Evolutionary conservation across 768 basidiomycete species (phyloP), one percentile per base, ranked within the genome.

Genomic region (Holtermanniella nyarrowii): DNA sequence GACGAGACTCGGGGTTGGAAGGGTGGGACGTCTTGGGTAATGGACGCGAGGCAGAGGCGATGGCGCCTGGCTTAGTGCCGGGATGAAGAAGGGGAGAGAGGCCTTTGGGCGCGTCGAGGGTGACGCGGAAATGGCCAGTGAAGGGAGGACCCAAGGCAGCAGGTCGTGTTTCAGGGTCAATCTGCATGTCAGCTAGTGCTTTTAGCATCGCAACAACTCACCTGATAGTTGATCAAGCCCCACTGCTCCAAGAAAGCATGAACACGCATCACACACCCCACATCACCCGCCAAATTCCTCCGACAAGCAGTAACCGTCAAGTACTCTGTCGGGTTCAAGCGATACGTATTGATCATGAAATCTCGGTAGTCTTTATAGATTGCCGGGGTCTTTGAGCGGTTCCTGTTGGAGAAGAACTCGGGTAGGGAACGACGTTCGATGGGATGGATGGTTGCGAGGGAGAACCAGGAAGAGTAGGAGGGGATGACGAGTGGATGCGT

Each of bases 281-380:
- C 95, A 70, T 99, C 95, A 42, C 95, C 95, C 3, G 93, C 93
- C 57, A 99, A 73, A 73, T 99, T 99, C 57, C 95, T 76, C 66
- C 95, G 73, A 69, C 95, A 99, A 1, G 93, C 93, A 1, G 95
- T 99, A 53, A 97, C 87, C 16, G 95, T 99, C 52, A 99, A 78
- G 63, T 99, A 99, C 70, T 99, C 95, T 21, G 79, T 80, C 1
- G 95, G 95, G 46, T 95, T 79, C 37, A 99, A 77, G 46, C 95
- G 79, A 73, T 96, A 97, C 1, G 95, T 90, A 75, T 99, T 96
- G 71, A 99, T 82, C 93, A 99, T 99, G 62, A 99, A 99, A 77
- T 99, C 93, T 54, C 95, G 82, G 66, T 99, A 99, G 70, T 99
- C 93, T 72, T 97, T 97, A 77, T 97, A 99, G 56, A 96, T 89